Conservation (phyloP, 805 yeast species). For the Cyberlindnera veronae region DNA sequence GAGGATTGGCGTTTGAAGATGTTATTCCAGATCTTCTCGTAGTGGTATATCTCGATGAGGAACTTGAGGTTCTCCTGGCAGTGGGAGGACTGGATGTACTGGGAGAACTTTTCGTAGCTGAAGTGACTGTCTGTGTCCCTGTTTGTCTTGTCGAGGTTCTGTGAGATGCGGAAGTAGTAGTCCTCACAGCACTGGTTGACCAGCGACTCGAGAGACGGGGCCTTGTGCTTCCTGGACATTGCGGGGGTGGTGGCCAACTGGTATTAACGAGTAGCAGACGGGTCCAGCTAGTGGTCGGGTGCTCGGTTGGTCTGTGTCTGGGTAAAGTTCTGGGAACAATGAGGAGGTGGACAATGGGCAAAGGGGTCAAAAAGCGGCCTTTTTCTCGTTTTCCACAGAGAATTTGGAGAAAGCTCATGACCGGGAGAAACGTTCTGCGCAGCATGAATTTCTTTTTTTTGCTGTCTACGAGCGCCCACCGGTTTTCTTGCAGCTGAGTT, state of each 20-base stretch:
- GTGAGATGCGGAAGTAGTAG: conserved; percentile 12
- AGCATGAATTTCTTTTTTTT: neutral
- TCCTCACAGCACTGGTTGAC: conserved; percentile 30
- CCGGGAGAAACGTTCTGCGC: neutral
- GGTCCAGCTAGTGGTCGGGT: no score
- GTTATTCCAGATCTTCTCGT: conserved; percentile 41
- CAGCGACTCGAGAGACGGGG: conserved; percentile 26
- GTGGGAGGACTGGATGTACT: conserved; percentile 36
- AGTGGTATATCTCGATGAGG: conserved; percentile 41
- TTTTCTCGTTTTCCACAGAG: neutral
- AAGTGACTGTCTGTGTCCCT: conserved; percentile 5
- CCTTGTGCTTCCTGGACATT: conserved; percentile 2
- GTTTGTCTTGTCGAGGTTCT: conserved; percentile 1
- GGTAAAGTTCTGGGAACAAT: neutral
- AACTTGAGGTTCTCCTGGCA: conserved; percentile 45
- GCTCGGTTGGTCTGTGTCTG: no score
- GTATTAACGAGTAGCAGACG: no score
- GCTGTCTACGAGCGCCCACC: no score
- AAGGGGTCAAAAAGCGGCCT: no score
- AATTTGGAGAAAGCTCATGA: neutral
- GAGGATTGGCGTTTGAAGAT: conserved; percentile 31
- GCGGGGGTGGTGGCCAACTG: no score
- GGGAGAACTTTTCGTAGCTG: conserved; percentile 29
- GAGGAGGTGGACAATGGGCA: no score
- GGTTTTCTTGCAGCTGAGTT: no score